Evolutionary conservation across 2,329 filamentous ascomycete species (phyloP).

Genomic region (Pezicula carpinea): DNA sequence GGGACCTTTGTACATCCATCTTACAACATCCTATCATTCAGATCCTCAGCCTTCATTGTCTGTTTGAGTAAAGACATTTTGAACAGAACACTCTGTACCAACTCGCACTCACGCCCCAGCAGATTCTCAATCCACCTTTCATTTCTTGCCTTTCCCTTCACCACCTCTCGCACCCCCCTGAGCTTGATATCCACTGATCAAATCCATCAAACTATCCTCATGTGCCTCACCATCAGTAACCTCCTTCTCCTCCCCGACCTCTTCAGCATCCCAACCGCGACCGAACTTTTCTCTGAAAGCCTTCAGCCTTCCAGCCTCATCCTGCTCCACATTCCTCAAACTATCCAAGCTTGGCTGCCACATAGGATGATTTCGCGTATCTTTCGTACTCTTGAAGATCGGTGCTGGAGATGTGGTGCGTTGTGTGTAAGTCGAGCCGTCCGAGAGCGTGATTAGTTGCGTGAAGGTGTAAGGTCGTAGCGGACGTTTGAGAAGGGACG

Average conservation of each 20-base stretch:
- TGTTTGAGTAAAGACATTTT: neutral
- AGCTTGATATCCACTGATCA: constrained; percentile 42
- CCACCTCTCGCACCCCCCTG: constrained; percentile 18
- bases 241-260: constrained; percentile 29
- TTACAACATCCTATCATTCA: neutral
- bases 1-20: neutral
- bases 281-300: constrained; percentile 86
- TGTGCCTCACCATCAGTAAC: constrained; percentile 25
- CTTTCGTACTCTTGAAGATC: constrained; percentile 62
- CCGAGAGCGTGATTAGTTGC: constrained; percentile 88
- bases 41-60: neutral
- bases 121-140: constrained; percentile 24
- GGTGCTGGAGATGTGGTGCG: constrained; percentile 70
- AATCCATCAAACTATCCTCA: constrained; percentile 51
- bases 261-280: constrained; percentile 68
- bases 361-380: constrained; percentile 80
- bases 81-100: neutral
- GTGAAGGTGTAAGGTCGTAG: constrained; percentile 94
- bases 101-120: neutral
- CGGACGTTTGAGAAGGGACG: constrained; percentile 81
- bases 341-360: constrained; percentile 87
- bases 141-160: constrained; percentile 29
- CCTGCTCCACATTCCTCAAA: constrained; percentile 83
- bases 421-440: constrained; percentile 79
- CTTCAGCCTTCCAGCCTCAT: constrained; percentile 85